These are phyloP conservation scores for Aureobasidium pullulans DNA, from an alignment of 2,329 filamentous ascomycete species.

Conservation along the genomic window DNA sequence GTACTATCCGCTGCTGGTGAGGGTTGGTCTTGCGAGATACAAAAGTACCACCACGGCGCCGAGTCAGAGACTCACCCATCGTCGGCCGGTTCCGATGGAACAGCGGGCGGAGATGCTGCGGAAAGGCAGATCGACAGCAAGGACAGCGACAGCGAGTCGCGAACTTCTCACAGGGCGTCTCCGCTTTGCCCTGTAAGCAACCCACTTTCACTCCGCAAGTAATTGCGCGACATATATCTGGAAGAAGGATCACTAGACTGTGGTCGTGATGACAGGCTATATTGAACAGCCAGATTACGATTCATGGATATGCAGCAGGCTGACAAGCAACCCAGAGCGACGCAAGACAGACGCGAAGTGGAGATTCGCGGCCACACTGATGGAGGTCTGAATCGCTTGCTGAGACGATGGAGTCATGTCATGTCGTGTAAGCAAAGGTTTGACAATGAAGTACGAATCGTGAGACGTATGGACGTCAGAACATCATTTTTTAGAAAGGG, in stretches of 20 bases:
- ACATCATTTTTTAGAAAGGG: neutral
- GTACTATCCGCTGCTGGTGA: neutral
- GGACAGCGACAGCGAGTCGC: neutral
- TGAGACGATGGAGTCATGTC: neutral
- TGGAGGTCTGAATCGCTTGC: neutral
- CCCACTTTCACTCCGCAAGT: neutral
- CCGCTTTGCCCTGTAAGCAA: neutral
- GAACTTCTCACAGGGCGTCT: neutral
- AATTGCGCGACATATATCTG: neutral
- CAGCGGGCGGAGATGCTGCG: neutral
- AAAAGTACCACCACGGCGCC: neutral
- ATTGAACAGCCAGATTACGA: neutral
- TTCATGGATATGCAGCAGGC: conserved; percentile 1
- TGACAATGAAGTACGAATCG: neutral
- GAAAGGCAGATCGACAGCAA: neutral
- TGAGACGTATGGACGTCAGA: neutral
- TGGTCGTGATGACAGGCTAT: neutral
- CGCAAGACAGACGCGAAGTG: conserved; percentile 2
- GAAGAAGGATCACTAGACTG: neutral
- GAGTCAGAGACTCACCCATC: neutral
- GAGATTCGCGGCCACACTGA: neutral
- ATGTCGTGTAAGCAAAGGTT: neutral
- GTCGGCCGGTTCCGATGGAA: neutral
- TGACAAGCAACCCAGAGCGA: neutral
- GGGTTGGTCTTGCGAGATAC: neutral